These are phyloP conservation scores for Xerocomus amazonicus DNA, from an alignment of 1,284 basidiomycete species.

Conservation along the genomic window DNA sequence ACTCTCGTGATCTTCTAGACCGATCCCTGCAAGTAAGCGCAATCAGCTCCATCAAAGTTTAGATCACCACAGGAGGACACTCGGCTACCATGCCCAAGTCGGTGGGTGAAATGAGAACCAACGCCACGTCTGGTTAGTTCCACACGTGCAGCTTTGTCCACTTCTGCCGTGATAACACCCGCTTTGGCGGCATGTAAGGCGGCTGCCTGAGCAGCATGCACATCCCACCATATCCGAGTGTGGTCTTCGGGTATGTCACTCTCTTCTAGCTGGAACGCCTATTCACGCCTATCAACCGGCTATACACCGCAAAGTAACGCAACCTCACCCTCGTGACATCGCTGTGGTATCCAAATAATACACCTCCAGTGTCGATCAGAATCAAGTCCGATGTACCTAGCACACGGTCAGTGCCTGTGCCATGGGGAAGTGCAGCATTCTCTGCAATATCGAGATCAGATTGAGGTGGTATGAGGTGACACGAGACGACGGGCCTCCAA, in stretches of 20 bases:
- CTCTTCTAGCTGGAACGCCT: conserved; percentile 68
- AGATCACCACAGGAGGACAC: conserved; percentile 3
- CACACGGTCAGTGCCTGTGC: conserved; percentile 64
- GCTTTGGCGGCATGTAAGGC: conserved; percentile 50
- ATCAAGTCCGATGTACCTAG: conserved; percentile 61
- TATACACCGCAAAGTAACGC: background rate
- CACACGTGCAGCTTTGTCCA: conserved; percentile 67
- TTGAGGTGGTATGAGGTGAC: background rate
- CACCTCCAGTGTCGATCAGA: conserved; percentile 75
- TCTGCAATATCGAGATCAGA: conserved; percentile 41
- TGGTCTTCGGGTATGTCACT: conserved; percentile 57
- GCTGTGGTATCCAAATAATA: conserved; percentile 69
- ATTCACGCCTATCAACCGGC: conserved; percentile 1
- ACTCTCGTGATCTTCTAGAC: conserved; percentile 76
- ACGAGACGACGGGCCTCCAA: conserved; percentile 60
- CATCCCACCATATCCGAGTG: conserved; percentile 61
- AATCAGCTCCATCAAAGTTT: conserved; percentile 14
- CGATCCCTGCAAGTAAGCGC: conserved; percentile 58
- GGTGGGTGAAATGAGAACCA: conserved; percentile 72
- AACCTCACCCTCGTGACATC: conserved; percentile 71
- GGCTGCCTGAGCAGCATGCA: conserved; percentile 59
- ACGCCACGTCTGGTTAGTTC: conserved; percentile 48
- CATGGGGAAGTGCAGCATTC: conserved; percentile 84
- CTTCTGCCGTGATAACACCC: conserved; percentile 49
- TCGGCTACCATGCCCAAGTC: conserved; percentile 70